Percentiles rank a stretch among this genome's conserved stretches.
Conservation (phyloP, 2,329 filamentous ascomycete species). For the Epichloe brachyelytri region DNA sequence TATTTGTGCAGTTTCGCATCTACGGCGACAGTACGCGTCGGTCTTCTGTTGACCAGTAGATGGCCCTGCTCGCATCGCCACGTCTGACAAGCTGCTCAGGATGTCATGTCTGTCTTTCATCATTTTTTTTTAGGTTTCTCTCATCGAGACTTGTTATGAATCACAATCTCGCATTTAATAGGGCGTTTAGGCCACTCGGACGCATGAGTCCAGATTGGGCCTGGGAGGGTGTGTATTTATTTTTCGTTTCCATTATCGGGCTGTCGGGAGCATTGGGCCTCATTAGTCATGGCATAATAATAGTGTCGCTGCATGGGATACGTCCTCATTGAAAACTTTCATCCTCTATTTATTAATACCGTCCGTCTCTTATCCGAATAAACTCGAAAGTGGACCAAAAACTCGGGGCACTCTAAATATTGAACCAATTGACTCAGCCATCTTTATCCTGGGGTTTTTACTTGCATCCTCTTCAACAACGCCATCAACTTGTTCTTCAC, state of each 20-base stretch:
- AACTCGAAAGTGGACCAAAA: background rate
- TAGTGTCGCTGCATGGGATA: background rate
- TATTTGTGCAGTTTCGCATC: slow-evolving; percentile 82
- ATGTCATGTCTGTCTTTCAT: background rate
- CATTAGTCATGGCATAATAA: background rate
- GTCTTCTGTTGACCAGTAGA: background rate
- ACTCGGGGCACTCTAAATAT: slow-evolving; percentile 10
- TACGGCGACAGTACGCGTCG: slow-evolving; percentile 37
- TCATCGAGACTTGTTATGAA: background rate
- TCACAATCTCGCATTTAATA: background rate
- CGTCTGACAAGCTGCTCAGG: background rate
- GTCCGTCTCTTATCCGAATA: too few species aligned
- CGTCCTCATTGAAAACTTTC: background rate
- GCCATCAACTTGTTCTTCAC: background rate
- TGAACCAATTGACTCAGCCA: slow-evolving; percentile 5
- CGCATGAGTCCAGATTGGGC: background rate
- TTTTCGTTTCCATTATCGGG: background rate
- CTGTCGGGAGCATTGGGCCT: background rate
- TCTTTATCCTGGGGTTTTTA: too few species aligned
- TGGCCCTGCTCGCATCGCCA: background rate
- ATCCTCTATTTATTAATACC: too few species aligned
- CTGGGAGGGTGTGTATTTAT: background rate
- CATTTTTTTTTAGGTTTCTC: background rate
- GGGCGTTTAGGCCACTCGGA: background rate
- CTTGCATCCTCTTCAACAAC: background rate